phyloP scores from a whole-genome alignment of 2,329 filamentous ascomycete species.

The Metarhizium robertsii region DNA sequence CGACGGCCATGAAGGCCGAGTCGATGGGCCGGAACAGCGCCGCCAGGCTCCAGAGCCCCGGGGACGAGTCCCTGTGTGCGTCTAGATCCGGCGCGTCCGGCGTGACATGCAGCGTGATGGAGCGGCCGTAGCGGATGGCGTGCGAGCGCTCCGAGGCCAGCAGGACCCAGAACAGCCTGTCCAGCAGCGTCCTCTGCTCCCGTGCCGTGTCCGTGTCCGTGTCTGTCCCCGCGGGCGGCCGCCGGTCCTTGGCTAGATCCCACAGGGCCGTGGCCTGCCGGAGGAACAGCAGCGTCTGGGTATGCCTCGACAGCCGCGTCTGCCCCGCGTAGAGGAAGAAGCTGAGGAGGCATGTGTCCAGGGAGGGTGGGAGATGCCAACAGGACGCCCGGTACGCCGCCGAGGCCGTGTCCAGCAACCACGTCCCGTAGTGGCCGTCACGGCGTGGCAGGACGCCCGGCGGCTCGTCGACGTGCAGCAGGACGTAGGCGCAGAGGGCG shows the following conservation, averaged over 20 bases:
- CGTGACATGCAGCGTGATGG: slow-evolving; percentile 33
- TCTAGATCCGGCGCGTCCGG: slow-evolving; percentile 24
- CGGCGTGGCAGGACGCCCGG: slow-evolving; percentile 13
- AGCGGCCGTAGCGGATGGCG: slow-evolving; percentile 33
- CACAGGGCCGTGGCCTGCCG: slow-evolving; percentile 33
- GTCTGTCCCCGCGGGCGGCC: not conserved
- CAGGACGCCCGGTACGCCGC: slow-evolving; percentile 24
- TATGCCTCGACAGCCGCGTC: slow-evolving; percentile 31
- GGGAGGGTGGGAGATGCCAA: slow-evolving; percentile 23
- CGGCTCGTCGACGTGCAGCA: slow-evolving; percentile 31
- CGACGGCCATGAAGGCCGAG: slow-evolving; percentile 30
- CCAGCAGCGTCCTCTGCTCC: slow-evolving; percentile 14
- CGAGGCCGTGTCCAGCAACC: slow-evolving; percentile 27
- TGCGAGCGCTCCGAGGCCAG: slow-evolving; percentile 34
- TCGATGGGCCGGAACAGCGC: slow-evolving; percentile 32
- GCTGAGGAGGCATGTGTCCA: slow-evolving; percentile 29
- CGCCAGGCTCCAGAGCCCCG: slow-evolving; percentile 30
- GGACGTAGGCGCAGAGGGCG: slow-evolving; percentile 30
- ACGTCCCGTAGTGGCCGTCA: slow-evolving; percentile 20
- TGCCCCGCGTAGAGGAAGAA: slow-evolving; percentile 38
- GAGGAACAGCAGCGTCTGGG: slow-evolving; percentile 32
- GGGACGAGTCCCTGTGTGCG: slow-evolving; percentile 18
- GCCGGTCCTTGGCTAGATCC: slow-evolving; percentile 22
- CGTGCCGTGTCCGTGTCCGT: not conserved
- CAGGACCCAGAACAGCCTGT: slow-evolving; percentile 33